phyloP scores from a whole-genome alignment of 805 yeast species.

The Suhomyces sp. region DNA sequence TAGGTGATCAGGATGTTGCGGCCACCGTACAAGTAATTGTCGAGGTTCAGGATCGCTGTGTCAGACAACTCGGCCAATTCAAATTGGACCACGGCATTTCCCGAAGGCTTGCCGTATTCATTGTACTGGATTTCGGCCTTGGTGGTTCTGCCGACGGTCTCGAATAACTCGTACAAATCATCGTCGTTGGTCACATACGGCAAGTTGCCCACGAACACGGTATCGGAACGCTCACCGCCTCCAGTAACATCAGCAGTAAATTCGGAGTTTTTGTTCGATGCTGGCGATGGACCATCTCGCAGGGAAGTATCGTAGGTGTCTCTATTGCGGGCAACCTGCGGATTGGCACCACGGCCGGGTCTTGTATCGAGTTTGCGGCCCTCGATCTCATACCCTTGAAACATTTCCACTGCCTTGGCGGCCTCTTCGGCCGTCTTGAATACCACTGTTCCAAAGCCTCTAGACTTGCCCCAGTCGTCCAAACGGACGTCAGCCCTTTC shows the following conservation, averaged over 20 bases:
- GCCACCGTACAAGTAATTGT: slow-evolving; percentile 82
- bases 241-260: slow-evolving; percentile 69
- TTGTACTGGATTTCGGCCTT: slow-evolving; percentile 71
- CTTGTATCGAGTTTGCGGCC: slow-evolving; percentile 82
- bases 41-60: slow-evolving; percentile 68
- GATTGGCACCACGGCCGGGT: slow-evolving; percentile 47
- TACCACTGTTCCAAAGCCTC: slow-evolving; percentile 82
- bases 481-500: slow-evolving; percentile 74
- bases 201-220: slow-evolving; percentile 68
- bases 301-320: slow-evolving; percentile 13
- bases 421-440: slow-evolving; percentile 69
- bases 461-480: slow-evolving; percentile 69
- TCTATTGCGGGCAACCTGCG: slow-evolving; percentile 7
- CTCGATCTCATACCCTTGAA: slow-evolving; percentile 66
- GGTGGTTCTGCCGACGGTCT: slow-evolving; percentile 71
- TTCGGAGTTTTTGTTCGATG: slow-evolving; percentile 39
- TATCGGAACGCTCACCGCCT: slow-evolving; percentile 48
- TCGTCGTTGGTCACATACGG: slow-evolving; percentile 88
- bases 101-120: slow-evolving; percentile 65
- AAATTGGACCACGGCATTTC: slow-evolving; percentile 83
- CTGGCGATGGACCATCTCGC: slow-evolving; percentile 10
- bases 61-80: slow-evolving; percentile 66
- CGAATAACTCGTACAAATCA: slow-evolving; percentile 82
- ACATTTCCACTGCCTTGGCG: slow-evolving; percentile 61
- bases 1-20: slow-evolving; percentile 67